Percentiles rank a stretch among this genome's conserved stretches.
These are phyloP conservation scores for Botrytis squamosa DNA, from an alignment of 2,329 filamentous ascomycete species.

Conservation along the genomic window DNA sequence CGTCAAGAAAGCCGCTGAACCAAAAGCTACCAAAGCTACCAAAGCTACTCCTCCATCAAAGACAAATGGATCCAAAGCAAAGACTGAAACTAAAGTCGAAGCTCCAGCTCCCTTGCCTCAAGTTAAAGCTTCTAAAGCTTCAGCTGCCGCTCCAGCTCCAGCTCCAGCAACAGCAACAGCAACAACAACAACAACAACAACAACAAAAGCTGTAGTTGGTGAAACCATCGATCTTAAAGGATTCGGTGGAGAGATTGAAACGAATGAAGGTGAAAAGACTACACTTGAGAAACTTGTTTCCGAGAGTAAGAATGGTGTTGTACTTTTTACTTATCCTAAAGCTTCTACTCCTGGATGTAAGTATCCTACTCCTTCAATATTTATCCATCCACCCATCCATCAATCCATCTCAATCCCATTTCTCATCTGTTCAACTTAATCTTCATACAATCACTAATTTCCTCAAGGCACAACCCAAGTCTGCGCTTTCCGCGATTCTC, in stretches of 20 bases:
- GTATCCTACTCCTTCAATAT: constrained; percentile 38
- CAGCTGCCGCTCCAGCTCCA: constrained; percentile 25
- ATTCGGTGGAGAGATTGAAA: constrained; percentile 74
- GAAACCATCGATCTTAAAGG: constrained; percentile 55
- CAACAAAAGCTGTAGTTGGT: constrained; percentile 49
- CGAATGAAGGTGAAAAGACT: constrained; percentile 77
- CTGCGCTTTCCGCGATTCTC: constrained; percentile 87
- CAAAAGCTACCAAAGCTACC: not conserved
- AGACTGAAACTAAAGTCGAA: constrained; percentile 42
- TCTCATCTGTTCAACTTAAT: not conserved
- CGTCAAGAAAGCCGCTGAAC: constrained; percentile 12
- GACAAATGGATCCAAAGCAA: constrained; percentile 43
- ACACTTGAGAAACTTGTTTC: constrained; percentile 78
- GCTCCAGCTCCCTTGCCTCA: constrained; percentile 35
- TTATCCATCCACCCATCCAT: not conserved
- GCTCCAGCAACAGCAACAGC: too few relatives aligned
- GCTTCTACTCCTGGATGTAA: constrained; percentile 93
- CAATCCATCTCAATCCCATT: not conserved
- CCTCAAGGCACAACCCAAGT: constrained; percentile 84
- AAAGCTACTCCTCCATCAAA: constrained; percentile 41
- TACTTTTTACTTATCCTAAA: constrained; percentile 93
- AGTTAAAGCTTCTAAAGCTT: constrained; percentile 35
- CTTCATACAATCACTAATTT: not conserved
- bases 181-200: not conserved
- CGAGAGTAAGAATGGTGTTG: constrained; percentile 79